These are phyloP conservation scores for Polyporus tsugae DNA, from an alignment of 1,284 basidiomycete species.

Conservation along the genomic window DNA sequence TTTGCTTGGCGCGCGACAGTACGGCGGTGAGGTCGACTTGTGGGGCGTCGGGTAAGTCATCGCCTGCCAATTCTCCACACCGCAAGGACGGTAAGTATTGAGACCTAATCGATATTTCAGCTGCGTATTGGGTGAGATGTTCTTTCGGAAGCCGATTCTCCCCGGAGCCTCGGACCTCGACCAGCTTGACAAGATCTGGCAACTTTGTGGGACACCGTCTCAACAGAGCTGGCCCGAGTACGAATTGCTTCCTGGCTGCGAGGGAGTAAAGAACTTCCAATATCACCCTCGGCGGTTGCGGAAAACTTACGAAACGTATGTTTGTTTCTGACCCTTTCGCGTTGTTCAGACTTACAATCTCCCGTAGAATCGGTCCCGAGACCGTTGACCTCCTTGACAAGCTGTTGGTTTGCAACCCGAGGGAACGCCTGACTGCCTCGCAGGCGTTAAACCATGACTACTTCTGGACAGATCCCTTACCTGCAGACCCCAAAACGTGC, in stretches of 20 bases:
- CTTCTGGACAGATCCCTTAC: constrained; percentile 89
- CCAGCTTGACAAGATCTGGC: constrained; percentile 91
- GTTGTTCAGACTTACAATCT: constrained; percentile 25
- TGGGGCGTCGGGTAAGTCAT: constrained; percentile 93
- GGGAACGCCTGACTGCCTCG: constrained; percentile 89
- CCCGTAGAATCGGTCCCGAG: constrained; percentile 67
- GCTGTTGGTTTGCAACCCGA: constrained; percentile 90
- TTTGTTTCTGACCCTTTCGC: constrained; percentile 22
- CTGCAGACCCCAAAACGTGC: constrained; percentile 85
- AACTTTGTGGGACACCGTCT: constrained; percentile 88
- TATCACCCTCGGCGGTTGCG: constrained; percentile 61
- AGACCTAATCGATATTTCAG: constrained; percentile 46
- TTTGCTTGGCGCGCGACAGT: constrained; percentile 87
- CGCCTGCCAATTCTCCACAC: neutral
- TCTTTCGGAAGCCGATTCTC: constrained; percentile 87
- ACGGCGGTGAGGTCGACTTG: constrained; percentile 95
- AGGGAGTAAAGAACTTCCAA: constrained; percentile 73
- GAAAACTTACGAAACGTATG: constrained; percentile 66
- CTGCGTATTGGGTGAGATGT: constrained; percentile 97
- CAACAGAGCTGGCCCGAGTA: constrained; percentile 87
- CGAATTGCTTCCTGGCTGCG: constrained; percentile 81
- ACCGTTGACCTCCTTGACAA: constrained; percentile 93
- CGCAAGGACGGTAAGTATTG: neutral
- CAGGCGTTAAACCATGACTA: constrained; percentile 92
- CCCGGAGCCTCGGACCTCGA: constrained; percentile 90